Base-by-base conservation (phyloP, 306 rosid genomes). In the Fragaria nilgerrensis region DNA sequence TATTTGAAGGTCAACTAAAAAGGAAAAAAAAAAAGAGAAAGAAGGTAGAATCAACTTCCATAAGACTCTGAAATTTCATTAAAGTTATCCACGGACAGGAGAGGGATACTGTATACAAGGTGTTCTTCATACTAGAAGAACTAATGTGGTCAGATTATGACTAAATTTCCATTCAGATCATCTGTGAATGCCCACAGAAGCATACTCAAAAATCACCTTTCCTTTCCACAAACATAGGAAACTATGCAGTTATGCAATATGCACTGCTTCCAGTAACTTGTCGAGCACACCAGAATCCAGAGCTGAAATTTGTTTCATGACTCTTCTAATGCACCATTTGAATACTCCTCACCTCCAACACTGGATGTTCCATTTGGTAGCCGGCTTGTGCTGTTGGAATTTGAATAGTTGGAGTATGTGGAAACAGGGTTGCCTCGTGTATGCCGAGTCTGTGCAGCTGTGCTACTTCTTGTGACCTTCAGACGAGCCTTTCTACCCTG, bases 401-500 rank as follows among this genome's bases (percentile, higher is more conserved):
- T 89, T 55, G 96, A 81, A 80, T 90, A 80, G 55, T 88, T 84
- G 19, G 97, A 80, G 78, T 85, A 81, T 56, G 89, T 76, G 43
- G 96, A 82, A 85, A 77, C 90, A 71, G 91, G 86, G 85, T 80
- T 89, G 85, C 89, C 88, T 78, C 96, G 87, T 13, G 93, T 78
- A 76, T 85, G 61, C 82, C 96, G 89, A 82, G 68, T 91, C 85
- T 87, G 93, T 22, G 97, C 85, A 9, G 93, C 97, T 0, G 97
- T 86, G 89, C 87, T 92, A 82, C 97, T 96, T 86, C 99, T 91
- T 72, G 99, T 96, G 53, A 87, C 89, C 79, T 96, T 96, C 9
- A 78, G 85, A 59, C 99, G 98, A 52, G 99, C 99, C 85, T 89
- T 96, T 86, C 99, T 89, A 62, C 99, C 99, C 99, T 96, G 91